Base-by-base conservation (phyloP, 2,329 filamentous ascomycete genomes). In the Eurotiales sp. region DNA sequence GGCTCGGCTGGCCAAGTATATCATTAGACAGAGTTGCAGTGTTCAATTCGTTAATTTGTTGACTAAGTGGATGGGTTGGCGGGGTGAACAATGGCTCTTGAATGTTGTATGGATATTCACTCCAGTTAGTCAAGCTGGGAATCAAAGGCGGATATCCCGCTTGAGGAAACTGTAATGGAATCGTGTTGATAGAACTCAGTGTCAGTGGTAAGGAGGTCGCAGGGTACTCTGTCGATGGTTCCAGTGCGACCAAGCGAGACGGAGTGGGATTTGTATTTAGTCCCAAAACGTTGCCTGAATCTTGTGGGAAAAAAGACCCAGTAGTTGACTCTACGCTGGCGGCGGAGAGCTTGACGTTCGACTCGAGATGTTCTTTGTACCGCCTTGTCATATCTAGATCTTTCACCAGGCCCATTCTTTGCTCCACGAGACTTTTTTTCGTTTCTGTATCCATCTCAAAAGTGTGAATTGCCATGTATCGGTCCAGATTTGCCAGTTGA, bases 391-490 rank as follows among this genome's bases (percentile, higher is more conserved):
- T 59, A 52, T 72, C 69, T 22, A 71, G 47, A 45, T 71, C 66
- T 41, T 64, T 60, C 6, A 72, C 68, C 34, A 72, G 57, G 15
- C 61, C 60, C 52, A 61, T 66, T 12, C 70, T 63, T 39, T 70
- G 66, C 17, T 68, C 64, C 41, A 72, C 66, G 19, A 71, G 55
- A 8, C 60, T 50, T 21, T 64, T 61, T 46, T 70, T 70, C 14
- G 62, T 62, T 8, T 56, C 55, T n/a, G 61, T 59, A 23, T 65
- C 65, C 39, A 72, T 59, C 47, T 71, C 63, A 58, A 67, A 70
- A 15, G 62, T 61, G 54, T 71, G 64, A 37, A 72, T 54, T 5
- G 70, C 70, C 55, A 70, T 65, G 42, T 72, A 65, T 47, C 66
- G 65, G 40, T 72, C 69, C 21, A 72, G 57, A 32, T 61, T 64